These are phyloP conservation scores for Ogataea naganishii DNA, from an alignment of 805 yeast species.

Conservation along the genomic window DNA sequence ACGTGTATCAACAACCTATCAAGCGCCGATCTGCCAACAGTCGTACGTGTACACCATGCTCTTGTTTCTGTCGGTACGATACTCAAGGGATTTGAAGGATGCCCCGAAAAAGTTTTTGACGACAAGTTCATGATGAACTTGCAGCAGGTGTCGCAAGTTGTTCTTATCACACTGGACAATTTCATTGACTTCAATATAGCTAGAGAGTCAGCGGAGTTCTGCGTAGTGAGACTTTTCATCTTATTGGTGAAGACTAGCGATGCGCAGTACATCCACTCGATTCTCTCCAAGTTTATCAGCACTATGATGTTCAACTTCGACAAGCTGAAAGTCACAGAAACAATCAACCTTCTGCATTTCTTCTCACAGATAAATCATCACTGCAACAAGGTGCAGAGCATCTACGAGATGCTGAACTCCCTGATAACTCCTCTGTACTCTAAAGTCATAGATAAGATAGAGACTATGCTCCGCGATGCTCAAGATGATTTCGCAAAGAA, in stretches of 20 bases:
- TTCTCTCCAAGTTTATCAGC: conserved; percentile 64
- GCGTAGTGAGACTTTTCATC: conserved; percentile 81
- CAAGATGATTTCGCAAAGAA: conserved; percentile 31
- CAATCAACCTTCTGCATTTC: conserved; percentile 76
- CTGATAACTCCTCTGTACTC: conserved; percentile 66
- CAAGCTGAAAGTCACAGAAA: conserved; percentile 52
- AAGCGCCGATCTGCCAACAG: conserved; percentile 30
- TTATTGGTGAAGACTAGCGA: conserved; percentile 41
- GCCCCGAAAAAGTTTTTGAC: conserved; percentile 20
- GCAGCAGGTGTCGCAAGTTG: conserved; percentile 56
- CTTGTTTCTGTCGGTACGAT: conserved; percentile 86
- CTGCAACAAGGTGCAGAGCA: conserved; percentile 55
- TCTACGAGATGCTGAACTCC: conserved; percentile 67
- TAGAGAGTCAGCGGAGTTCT: conserved; percentile 79
- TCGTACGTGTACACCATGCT: conserved; percentile 77
- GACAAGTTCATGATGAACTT: conserved; percentile 21
- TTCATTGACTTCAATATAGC: conserved; percentile 58
- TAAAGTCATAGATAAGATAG: conserved; percentile 41
- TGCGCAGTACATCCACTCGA: conserved; percentile 28
- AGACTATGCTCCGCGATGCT: conserved; percentile 12
- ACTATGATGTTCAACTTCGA: conserved; percentile 49
- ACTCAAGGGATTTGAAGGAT: conserved; percentile 67
- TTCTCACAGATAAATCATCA: conserved; percentile 82
- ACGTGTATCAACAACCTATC: conserved; percentile 38
- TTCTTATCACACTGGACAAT: conserved; percentile 72